Conservation (phyloP, 106 monocot genomes). For the Agapanthus africanus region DNA sequence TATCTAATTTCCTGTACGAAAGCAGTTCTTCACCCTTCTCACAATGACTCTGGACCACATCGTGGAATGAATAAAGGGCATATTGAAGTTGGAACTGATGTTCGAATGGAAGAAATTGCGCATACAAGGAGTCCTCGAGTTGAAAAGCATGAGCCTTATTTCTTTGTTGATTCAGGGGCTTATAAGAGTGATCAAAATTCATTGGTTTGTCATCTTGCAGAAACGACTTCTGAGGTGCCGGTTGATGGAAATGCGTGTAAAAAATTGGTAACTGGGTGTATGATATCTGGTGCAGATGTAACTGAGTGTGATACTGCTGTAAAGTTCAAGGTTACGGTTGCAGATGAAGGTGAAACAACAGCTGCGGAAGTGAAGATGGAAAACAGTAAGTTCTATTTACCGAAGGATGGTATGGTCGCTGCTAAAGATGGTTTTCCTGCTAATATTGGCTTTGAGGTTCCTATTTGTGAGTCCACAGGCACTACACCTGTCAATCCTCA, state of each 20-base stretch:
- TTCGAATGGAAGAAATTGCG: conserved; percentile 1
- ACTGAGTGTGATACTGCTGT: background rate
- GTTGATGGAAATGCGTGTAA: conserved; percentile 12
- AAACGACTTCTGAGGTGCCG: conserved; percentile 13
- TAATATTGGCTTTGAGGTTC: background rate
- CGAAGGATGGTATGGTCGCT: conserved; percentile 1
- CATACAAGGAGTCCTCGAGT: background rate
- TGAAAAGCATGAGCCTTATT: conserved; percentile 18
- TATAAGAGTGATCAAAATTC: background rate
- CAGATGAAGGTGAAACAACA: conserved; percentile 2
- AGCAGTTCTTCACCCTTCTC: background rate
- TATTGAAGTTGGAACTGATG: conserved; percentile 11
- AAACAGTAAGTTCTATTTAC: conserved; percentile 1
- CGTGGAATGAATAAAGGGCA: conserved; percentile 2
- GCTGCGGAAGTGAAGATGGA: conserved; percentile 10
- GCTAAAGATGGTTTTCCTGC: background rate
- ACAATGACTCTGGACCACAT: conserved; percentile 1
- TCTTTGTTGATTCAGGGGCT: conserved; percentile 1
- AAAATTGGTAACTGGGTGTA: background rate
- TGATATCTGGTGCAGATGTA: conserved; percentile 11
- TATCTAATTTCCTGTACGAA: conserved; percentile 8
- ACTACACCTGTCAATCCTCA: background rate
- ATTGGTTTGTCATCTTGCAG: conserved; percentile 1
- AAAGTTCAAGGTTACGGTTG: background rate
- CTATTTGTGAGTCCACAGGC: background rate